phyloP scores from a whole-genome alignment of 2,329 filamentous ascomycete species.

The Drechmeria coniospora region DNA sequence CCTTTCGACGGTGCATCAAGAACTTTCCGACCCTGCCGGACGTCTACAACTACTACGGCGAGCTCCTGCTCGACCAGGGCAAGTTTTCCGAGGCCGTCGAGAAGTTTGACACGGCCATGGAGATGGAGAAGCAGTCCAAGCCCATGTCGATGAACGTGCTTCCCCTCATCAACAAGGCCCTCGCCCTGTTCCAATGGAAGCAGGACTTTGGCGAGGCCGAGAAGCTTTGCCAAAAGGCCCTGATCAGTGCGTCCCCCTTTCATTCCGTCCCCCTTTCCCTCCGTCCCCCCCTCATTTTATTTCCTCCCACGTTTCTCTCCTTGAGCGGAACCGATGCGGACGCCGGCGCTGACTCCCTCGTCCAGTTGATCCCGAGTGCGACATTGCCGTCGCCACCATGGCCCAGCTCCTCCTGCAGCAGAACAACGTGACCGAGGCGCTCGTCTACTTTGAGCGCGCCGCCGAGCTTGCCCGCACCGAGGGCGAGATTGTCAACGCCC shows the following conservation, averaged over 20 bases:
- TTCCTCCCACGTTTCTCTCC: too few relatives aligned
- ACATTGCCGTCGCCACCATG: conserved; percentile 98
- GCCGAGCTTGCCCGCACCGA: conserved; percentile 90
- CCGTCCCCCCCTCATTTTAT: too few relatives aligned
- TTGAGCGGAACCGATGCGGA: too few relatives aligned
- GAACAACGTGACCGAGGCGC: conserved; percentile 87
- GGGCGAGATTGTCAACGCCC: conserved; percentile 86
- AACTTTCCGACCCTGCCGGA: conserved; percentile 94
- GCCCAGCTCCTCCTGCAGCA: conserved; percentile 93
- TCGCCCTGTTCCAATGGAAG: conserved; percentile 97
- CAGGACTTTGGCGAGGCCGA: conserved; percentile 90
- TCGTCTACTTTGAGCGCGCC: conserved; percentile 93
- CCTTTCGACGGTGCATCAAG: conserved; percentile 94
- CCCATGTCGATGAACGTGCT: conserved; percentile 95
- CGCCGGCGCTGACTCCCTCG: conserved; percentile 22
- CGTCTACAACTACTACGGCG: conserved; percentile 99
- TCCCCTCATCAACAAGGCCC: conserved; percentile 94
- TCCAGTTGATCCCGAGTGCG: conserved; percentile 89
- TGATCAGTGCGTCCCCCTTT: conserved; percentile 68
- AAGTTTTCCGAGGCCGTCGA: conserved; percentile 92
- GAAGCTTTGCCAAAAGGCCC: conserved; percentile 89
- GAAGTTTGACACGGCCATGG: conserved; percentile 96
- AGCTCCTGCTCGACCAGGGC: conserved; percentile 89
- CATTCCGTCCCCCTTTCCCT: too few relatives aligned
- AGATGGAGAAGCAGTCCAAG: conserved; percentile 92